phyloP scores from a whole-genome alignment of 495 filamentous ascomycete species.

The Talaromyces trachyspermus region DNA sequence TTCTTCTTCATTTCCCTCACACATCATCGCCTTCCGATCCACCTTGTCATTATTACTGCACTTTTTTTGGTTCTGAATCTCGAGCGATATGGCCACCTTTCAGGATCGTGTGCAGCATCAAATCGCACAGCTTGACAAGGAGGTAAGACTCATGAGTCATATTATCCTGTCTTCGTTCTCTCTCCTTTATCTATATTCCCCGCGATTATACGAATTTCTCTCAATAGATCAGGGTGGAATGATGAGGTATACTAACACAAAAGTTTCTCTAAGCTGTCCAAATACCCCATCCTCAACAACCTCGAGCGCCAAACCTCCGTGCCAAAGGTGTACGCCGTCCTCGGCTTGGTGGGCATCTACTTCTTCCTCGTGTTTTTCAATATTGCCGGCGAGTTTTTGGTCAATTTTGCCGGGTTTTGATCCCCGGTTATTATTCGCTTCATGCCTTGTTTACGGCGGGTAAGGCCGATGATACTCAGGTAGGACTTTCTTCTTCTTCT shows the following conservation, averaged over 20 bases:
- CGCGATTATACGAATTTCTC: not conserved
- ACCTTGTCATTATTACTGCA: not conserved
- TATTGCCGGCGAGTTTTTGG: constrained; percentile 92
- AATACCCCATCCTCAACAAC: constrained; percentile 91
- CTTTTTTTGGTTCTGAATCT: not conserved
- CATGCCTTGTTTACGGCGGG: constrained; percentile 74
- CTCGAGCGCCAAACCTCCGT: constrained; percentile 92
- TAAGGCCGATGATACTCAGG: constrained; percentile 89
- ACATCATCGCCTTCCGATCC: not conserved
- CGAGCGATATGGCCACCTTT: constrained; percentile 55
- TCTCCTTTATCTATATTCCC: not conserved
- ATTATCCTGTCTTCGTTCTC: constrained; percentile 20
- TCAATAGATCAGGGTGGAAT: constrained; percentile 16
- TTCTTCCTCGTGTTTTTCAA: constrained; percentile 99
- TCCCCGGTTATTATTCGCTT: constrained; percentile 95
- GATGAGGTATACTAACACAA: no score
- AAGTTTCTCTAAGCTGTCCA: no score
- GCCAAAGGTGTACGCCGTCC: constrained; percentile 92
- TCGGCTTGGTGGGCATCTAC: constrained; percentile 78
- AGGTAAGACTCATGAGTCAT: constrained; percentile 77
- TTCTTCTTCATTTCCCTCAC: not conserved
- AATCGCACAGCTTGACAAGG: constrained; percentile 90
- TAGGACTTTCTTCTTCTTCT: constrained; percentile 27
- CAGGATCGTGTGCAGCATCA: constrained; percentile 88
- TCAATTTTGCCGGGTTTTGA: constrained; percentile 92